Conservation (phyloP, 441 rosid species). For the Theobroma grandiflorum region DNA sequence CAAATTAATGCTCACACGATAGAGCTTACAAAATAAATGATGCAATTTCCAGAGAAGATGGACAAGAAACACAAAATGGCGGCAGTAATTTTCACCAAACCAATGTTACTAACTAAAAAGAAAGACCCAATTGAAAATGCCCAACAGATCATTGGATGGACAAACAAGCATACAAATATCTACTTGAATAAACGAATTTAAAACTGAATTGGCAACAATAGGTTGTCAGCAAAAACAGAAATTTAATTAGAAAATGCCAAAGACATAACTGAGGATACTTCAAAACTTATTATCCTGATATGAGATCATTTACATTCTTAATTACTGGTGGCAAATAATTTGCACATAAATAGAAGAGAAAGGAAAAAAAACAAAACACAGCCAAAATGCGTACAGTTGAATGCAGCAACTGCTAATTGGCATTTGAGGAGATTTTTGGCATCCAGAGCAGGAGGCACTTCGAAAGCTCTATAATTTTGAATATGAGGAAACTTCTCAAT, state of each 20-base stretch:
- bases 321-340: neutral
- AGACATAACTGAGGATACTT: neutral
- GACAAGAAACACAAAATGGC: neutral
- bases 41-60: neutral
- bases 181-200: conserved; percentile 1
- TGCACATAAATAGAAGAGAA: conserved; percentile 4
- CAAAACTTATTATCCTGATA: neutral
- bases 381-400: conserved; percentile 52
- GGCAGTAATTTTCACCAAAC: neutral
- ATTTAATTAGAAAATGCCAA: neutral
- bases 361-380: conserved; percentile 1
- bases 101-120: neutral
- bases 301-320: neutral
- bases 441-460: conserved; percentile 65
- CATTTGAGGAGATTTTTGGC: conserved; percentile 68
- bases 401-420: conserved; percentile 78
- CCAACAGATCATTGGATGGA: neutral
- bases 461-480: conserved; percentile 64
- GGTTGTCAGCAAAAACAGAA: neutral
- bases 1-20: conserved; percentile 12
- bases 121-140: neutral
- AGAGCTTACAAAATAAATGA: neutral
- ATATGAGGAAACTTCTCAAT: conserved; percentile 88
- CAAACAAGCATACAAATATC: neutral
- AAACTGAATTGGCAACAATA: neutral